Percentiles rank a stretch among this genome's conserved stretches.
Conservation (phyloP, 2,329 filamentous ascomycete genomes). For the Cladorrhinum sp. region DNA sequence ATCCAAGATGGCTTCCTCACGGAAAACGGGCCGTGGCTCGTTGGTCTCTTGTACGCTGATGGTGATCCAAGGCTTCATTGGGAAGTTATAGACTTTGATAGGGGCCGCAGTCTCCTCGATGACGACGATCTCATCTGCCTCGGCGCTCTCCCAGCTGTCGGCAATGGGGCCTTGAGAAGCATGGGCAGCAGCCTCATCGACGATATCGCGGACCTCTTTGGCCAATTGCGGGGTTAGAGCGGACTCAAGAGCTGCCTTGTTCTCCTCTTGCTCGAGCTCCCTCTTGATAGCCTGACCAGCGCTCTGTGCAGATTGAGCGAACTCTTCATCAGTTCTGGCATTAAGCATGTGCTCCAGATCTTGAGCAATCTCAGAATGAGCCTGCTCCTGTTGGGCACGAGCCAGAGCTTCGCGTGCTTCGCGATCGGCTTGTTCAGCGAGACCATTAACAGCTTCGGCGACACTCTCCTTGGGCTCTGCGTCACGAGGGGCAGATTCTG, state of each 20-base stretch:
- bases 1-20: constrained; percentile 79
- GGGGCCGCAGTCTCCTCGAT: constrained; percentile 63
- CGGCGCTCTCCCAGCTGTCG: constrained; percentile 91
- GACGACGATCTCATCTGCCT: constrained; percentile 63
- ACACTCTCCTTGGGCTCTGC: constrained; percentile 60
- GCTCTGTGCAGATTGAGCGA: constrained; percentile 47
- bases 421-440: constrained; percentile 53
- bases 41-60: constrained; percentile 67
- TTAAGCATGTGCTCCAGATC: constrained; percentile 49
- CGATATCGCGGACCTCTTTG: constrained; percentile 46
- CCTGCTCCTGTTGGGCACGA: constrained; percentile 49
- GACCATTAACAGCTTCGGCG: constrained; percentile 63
- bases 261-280: constrained; percentile 54
- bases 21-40: constrained; percentile 61
- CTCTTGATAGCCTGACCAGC: constrained; percentile 50
- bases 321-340: constrained; percentile 52
- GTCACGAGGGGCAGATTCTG: constrained; percentile 7
- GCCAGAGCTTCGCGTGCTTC: constrained; percentile 65
- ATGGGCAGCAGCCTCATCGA: constrained; percentile 56
- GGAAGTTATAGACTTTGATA: constrained; percentile 89
- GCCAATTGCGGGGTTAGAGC: constrained; percentile 50
- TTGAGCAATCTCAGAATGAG: constrained; percentile 46
- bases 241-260: constrained; percentile 52
- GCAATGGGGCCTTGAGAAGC: constrained; percentile 60
- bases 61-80: constrained; percentile 92